Base-by-base conservation (phyloP, 2,329 filamentous ascomycete species). In the Fusarium aywerte region DNA sequence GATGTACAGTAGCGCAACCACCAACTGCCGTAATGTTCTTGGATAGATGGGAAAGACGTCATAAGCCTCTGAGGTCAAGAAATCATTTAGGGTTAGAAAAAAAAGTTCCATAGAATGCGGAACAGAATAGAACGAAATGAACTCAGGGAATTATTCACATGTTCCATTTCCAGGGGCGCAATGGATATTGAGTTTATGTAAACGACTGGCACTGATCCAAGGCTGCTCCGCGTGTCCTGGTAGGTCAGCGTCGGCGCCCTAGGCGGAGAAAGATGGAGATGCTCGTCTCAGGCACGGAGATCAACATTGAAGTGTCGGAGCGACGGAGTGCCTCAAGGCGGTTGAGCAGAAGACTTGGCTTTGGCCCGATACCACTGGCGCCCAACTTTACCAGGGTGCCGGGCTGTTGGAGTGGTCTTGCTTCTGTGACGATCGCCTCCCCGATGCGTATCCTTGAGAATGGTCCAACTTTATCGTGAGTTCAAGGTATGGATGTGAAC, bases 361-460 rank as follows among this genome's bases (percentile, higher is more conserved):
- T 69, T 70, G 61, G 57, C 54, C 67, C 65, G 58, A 71, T 62
- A 60, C 68, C 67, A 63, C 69, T 71, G 70, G 67, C 69, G 69
- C 65, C 65, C 65, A 44, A 66, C 65, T 58, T 62, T 68, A 69
- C 65, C 69, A 57, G 65, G 60, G 65, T 58, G 51, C 56, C 48
- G 62, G 58, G 53, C 51, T 57, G 55, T 64, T 69, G 63, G 67
- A 48, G 50, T 29, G 45, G 58, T 49, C 50, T 53, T 53, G 31
- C 39, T 49, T 52, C 27, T 65, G 50, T 13, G 65, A 53, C 60
- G 60, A 68, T 68, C 65, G 32, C 53, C 23, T 68, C 60, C 49
- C 49, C 23, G 60, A 63, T 51, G 48, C 43, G 65, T 53, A 55
- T 65, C 65, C 64, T 62, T 68, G 29, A 42, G 38, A 31, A 49